Percentiles rank a stretch among this genome's conserved stretches.
These are phyloP conservation scores for Chimonanthus salicifolius DNA, from an alignment of 164 flowering plant genomes.

Conservation along the genomic window DNA sequence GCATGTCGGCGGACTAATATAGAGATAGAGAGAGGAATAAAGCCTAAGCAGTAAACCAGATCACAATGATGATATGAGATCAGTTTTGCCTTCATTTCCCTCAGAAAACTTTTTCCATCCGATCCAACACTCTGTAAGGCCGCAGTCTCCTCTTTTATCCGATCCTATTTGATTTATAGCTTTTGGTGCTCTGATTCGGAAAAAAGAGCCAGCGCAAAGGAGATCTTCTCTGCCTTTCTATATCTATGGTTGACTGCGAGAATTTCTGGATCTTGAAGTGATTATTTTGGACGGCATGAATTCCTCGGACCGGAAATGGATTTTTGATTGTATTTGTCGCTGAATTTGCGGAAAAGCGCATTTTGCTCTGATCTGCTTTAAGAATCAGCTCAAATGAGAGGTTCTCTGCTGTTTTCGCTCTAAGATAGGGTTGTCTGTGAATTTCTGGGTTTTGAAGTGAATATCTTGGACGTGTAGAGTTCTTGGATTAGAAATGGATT, in stretches of 20 bases:
- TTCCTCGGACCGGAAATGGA: neutral
- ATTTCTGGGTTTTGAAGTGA: neutral
- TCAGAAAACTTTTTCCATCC: neutral
- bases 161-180: neutral
- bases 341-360: neutral
- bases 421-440: neutral
- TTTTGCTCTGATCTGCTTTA: neutral
- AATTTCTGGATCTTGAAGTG: neutral
- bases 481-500: neutral
- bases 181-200: neutral
- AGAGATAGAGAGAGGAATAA: constrained; percentile 3
- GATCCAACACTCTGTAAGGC: neutral
- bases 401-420: neutral
- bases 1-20: constrained; percentile 8
- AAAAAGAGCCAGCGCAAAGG: neutral
- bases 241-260: neutral
- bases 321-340: neutral
- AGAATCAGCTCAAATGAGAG: neutral
- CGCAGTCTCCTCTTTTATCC: neutral
- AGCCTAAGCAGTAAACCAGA: neutral
- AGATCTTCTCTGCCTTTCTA: neutral
- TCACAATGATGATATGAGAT: constrained; percentile 7
- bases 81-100: constrained; percentile 2
- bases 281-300: neutral
- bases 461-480: neutral